phyloP scores from a whole-genome alignment of 257 asterid species.

The Paulownia fortunei region DNA sequence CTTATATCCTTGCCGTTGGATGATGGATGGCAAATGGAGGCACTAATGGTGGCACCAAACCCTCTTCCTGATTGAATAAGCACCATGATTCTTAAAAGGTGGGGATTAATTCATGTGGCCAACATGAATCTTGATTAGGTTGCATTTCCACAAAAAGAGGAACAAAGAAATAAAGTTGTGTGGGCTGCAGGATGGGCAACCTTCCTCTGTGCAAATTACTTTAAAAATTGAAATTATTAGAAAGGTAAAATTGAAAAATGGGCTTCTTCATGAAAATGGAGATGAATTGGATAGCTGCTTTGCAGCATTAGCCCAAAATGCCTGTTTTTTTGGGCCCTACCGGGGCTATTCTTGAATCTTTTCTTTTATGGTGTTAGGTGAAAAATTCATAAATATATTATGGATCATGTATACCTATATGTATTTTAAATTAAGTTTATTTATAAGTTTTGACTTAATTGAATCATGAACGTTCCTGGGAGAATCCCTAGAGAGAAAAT shows the following conservation, averaged over 20 bases:
- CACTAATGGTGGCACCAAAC: slow-evolving; percentile 14
- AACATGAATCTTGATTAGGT: slow-evolving; percentile 11
- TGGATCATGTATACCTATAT: too few relatives aligned
- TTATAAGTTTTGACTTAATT: too few relatives aligned
- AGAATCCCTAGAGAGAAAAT: too few relatives aligned
- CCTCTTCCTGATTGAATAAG: not conserved
- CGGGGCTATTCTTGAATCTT: not conserved
- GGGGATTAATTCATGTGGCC: too few relatives aligned
- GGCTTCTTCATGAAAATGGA: not conserved
- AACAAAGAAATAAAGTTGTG: not conserved
- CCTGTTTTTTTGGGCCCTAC: not conserved
- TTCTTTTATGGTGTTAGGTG: too few relatives aligned
- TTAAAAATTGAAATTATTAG: not conserved
- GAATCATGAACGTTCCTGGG: too few relatives aligned
- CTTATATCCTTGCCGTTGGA: not conserved
- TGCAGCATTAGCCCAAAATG: not conserved
- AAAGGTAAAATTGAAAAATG: not conserved
- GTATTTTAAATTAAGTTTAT: too few relatives aligned
- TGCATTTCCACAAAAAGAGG: not conserved
- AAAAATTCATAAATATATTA: too few relatives aligned
- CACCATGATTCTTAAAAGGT: too few relatives aligned
- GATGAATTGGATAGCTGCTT: not conserved
- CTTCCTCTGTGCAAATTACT: not conserved
- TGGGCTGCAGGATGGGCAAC: slow-evolving; percentile 10
- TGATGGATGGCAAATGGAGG: not conserved